Evolutionary conservation across 2,329 filamentous ascomycete species (phyloP), one percentile per base, ranked within the genome.

Genomic region (Stenocarpella maydis): DNA sequence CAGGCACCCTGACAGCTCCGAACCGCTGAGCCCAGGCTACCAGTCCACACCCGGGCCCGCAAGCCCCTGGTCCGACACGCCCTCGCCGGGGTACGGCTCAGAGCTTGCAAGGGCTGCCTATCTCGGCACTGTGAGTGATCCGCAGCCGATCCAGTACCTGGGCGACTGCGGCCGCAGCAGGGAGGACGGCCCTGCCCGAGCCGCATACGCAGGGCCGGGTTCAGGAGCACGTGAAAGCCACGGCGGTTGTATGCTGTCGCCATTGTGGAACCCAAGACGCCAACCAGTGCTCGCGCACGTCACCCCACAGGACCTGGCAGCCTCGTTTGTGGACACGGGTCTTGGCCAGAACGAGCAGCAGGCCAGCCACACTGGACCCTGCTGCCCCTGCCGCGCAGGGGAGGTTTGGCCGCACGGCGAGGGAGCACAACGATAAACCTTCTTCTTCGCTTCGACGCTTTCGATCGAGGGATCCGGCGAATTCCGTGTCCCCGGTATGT

Each of bases 391-490:
- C 28, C 45, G 60, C 21, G 58, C 31, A 47, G 65, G 55, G 47
- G 28, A 24, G 17, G 41, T 43, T 14, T 24, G 58, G 58, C 47
- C 41, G 60, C 31, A 52, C 37, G 24, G 26, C 21, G 47, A 12
- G 50, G 39, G 37, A 26, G 26, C 21, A 43, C 58, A 31, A 34
- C 58, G 41, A 47, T 61, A 61, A 61, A 61, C 26, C 26, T 17
- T 15, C 9, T 21, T 19, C 19, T 34, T 34, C 19, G 9, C 19
- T 12, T 41, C 14, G 21, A 17, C 24, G 3, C 17, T 34, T 24
- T 19, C n/a, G 47, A 2, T 39, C 55, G 50, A 68, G 66, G 64
- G 37, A 31, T 45, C 53, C 69, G 69, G 65, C 69, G 69, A 45
- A 12, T 65, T 45, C 69, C 69, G 69, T 68, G 41, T 52, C n/a